Conservation (phyloP, 257 asterid genomes). For the Ligustrum vulgare region DNA sequence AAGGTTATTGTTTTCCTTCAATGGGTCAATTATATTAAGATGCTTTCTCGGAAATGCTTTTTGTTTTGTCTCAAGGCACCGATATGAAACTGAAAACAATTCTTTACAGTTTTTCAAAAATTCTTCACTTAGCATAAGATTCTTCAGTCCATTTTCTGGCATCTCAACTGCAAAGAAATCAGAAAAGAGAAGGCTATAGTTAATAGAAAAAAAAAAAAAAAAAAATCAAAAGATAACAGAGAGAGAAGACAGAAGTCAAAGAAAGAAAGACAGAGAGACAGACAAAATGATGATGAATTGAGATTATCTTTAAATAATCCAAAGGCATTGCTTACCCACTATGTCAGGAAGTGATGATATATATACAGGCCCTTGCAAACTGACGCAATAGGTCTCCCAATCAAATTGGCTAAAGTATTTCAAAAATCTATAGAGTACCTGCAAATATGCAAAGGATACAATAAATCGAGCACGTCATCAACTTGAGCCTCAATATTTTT, state of each 20-base stretch:
- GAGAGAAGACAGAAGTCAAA: not conserved
- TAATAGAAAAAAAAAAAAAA: not conserved
- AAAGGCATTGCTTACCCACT: conserved; percentile 53
- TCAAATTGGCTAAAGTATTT: conserved; percentile 76
- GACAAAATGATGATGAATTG: not conserved
- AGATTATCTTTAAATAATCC: conserved; percentile 3
- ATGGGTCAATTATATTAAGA: conserved; percentile 80
- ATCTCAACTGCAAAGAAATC: conserved; percentile 47
- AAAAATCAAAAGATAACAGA: conserved; percentile 7
- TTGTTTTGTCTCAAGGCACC: conserved; percentile 43
- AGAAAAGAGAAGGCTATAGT: not conserved
- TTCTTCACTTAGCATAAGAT: conserved; percentile 56
- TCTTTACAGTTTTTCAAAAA: conserved; percentile 55
- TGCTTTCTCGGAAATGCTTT: conserved; percentile 52
- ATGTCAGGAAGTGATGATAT: conserved; percentile 61
- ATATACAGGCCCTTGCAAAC: conserved; percentile 72
- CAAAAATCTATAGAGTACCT: conserved; percentile 79
- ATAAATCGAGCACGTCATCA: too few relatives aligned
- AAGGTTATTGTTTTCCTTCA: conserved; percentile 77
- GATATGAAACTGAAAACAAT: conserved; percentile 54
- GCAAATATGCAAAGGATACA: conserved; percentile 13
- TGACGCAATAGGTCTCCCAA: conserved; percentile 76
- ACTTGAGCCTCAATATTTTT: too few relatives aligned
- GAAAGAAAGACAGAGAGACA: not conserved
- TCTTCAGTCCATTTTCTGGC: conserved; percentile 43